Conservation (phyloP, 164 flowering plant species). For the Tetracentron sinense region DNA sequence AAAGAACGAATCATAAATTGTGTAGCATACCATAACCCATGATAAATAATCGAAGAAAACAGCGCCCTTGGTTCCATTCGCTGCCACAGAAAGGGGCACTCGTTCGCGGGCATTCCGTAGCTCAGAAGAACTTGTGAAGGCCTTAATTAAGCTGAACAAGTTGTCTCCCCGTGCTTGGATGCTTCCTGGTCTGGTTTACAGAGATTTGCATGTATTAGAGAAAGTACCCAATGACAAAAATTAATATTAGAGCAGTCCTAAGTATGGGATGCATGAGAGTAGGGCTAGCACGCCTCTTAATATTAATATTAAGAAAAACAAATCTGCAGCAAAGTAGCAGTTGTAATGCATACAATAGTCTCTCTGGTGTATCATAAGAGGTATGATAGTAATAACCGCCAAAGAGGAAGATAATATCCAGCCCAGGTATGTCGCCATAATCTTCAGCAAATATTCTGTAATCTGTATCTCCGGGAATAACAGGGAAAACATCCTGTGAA, state of each 20-base stretch:
- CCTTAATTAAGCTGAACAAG: constrained; percentile 63
- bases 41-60: constrained; percentile 86
- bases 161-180: constrained; percentile 99
- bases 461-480: constrained; percentile 97
- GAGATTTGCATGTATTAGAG: constrained; percentile 12
- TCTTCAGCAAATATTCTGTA: constrained; percentile 91
- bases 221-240: not conserved
- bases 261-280: no score
- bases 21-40: constrained; percentile 60
- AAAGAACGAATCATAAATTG: not conserved
- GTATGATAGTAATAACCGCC: constrained; percentile 99
- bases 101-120: constrained; percentile 48
- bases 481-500: constrained; percentile 85
- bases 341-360: constrained; percentile 87
- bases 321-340: constrained; percentile 53
- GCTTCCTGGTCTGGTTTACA: constrained; percentile 82
- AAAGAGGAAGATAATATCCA: constrained; percentile 87
- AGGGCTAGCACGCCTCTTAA: no score
- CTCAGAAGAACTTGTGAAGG: constrained; percentile 66
- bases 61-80: constrained; percentile 35
- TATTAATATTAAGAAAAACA: constrained; percentile 4
- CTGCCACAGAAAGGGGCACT: constrained; percentile 20
- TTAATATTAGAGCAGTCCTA: not conserved
- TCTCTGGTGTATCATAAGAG: constrained; percentile 82
- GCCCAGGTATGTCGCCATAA: constrained; percentile 83